A percentile compares a stretch with the other conserved stretches of the same genome.
Conservation (phyloP, 495 filamentous ascomycete genomes). For the Penicillium tannophilum region DNA sequence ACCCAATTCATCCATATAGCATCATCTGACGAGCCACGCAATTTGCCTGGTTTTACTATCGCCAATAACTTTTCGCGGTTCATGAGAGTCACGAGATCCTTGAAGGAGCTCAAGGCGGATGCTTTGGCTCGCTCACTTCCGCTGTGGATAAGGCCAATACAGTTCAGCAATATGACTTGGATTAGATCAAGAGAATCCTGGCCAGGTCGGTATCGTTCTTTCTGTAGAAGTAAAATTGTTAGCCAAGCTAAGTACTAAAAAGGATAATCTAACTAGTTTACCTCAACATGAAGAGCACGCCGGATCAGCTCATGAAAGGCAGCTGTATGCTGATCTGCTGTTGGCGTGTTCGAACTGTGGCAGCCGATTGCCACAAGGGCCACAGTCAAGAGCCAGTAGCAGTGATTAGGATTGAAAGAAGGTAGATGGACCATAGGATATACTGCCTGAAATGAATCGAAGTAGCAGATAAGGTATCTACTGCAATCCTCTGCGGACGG, state of each 20-base stretch:
- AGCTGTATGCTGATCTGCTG: conserved; percentile 29
- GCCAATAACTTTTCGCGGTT: conserved; percentile 28
- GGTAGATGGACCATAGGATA: conserved; percentile 50
- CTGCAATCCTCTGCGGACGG: conserved; percentile 34
- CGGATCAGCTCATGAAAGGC: conserved; percentile 50
- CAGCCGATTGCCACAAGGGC: conserved; percentile 50
- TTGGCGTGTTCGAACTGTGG: conserved; percentile 33
- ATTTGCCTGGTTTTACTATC: background rate
- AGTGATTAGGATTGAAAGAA: conserved; percentile 39
- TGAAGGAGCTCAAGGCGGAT: conserved; percentile 31
- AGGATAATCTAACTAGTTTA: conserved; percentile 14
- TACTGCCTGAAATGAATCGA: conserved; percentile 44
- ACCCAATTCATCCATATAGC: conserved; percentile 30
- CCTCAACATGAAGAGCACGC: conserved; percentile 41
- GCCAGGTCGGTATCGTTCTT: conserved; percentile 25
- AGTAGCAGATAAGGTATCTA: conserved; percentile 38
- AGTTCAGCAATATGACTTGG: conserved; percentile 43
- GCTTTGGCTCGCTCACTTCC: conserved; percentile 31
- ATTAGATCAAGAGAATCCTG: conserved; percentile 36
- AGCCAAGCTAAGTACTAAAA: conserved; percentile 1
- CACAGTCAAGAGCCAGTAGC: conserved; percentile 47
- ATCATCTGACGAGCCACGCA: conserved; percentile 18
- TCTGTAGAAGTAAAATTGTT: conserved; percentile 20
- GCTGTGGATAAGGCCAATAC: conserved; percentile 44
- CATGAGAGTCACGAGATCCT: conserved; percentile 37